phyloP scores from a whole-genome alignment of 306 rosid genomes.

The Prinsepia uniflora region DNA sequence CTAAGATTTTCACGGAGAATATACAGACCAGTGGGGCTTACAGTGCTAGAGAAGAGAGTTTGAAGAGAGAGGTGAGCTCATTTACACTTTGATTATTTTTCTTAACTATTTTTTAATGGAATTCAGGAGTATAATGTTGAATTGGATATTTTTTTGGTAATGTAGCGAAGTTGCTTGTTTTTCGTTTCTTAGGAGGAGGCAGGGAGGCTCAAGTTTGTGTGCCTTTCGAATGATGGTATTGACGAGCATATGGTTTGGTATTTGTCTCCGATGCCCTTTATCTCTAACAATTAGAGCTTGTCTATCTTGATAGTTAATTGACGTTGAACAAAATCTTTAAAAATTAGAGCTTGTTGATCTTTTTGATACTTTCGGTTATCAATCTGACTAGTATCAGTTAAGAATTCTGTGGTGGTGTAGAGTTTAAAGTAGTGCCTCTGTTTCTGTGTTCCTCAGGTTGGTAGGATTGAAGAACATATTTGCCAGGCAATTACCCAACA shows the following conservation, averaged over 20 bases:
- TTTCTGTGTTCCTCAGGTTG: conserved; percentile 49
- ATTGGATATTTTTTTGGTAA: background rate
- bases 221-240: conserved; percentile 69
- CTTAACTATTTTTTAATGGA: background rate
- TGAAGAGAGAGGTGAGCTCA: conserved; percentile 63
- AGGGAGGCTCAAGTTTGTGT: conserved; percentile 77
- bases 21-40: conserved; percentile 95
- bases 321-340: background rate
- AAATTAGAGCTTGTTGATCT: background rate
- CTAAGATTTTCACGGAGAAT: conserved; percentile 85
- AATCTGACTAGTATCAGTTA: background rate
- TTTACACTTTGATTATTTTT: background rate
- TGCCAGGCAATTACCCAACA: conserved; percentile 89
- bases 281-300: background rate
- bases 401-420: background rate
- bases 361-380: background rate
- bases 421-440: conserved; percentile 23
- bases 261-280: conserved; percentile 18
- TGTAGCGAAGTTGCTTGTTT: background rate
- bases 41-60: conserved; percentile 80
- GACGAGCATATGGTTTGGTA: conserved; percentile 98
- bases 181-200: conserved; percentile 64
- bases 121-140: background rate
- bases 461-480: conserved; percentile 96
- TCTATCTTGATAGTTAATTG: too few relatives aligned